These are phyloP conservation scores for Nicotiana undulata DNA, from an alignment of 257 asterid genomes.

Conservation along the genomic window DNA sequence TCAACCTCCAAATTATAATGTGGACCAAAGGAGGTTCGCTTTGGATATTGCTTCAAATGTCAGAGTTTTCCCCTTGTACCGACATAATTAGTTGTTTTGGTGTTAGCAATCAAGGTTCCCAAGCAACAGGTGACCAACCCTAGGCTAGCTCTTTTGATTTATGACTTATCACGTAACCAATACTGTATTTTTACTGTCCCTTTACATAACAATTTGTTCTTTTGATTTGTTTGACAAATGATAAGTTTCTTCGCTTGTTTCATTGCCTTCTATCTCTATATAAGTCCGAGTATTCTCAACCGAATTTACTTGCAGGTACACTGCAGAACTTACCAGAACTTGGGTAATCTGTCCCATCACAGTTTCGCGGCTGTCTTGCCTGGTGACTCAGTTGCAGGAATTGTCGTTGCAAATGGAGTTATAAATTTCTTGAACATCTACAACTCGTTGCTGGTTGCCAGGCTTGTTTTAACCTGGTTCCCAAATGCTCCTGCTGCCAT, in stretches of 20 bases:
- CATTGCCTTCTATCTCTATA: not conserved
- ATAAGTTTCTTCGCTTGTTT: not conserved
- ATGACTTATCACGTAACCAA: too few relatives aligned
- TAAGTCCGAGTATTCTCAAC: not conserved
- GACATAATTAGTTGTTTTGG: too few relatives aligned
- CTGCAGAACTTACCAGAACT: conserved; percentile 26
- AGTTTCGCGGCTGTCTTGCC: conserved; percentile 82
- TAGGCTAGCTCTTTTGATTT: too few relatives aligned
- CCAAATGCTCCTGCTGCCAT: conserved; percentile 84
- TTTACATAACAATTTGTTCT: not conserved
- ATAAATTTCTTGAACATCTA: conserved; percentile 71
- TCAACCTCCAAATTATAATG: too few relatives aligned
- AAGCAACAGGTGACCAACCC: too few relatives aligned
- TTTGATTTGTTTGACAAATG: not conserved
- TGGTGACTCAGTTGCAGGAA: conserved; percentile 78
- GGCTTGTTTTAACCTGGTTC: conserved; percentile 94
- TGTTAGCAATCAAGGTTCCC: too few relatives aligned
- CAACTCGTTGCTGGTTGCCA: conserved; percentile 60
- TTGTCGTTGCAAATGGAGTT: conserved; percentile 69
- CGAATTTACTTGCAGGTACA: conserved; percentile 36
- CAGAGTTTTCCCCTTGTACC: too few relatives aligned
- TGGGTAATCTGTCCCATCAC: conserved; percentile 22
- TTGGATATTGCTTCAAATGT: too few relatives aligned
- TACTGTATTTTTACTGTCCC: not conserved
- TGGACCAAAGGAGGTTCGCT: too few relatives aligned